phyloP scores from a whole-genome alignment of 441 rosid species.

The Bocquillonia castaneifolia region DNA sequence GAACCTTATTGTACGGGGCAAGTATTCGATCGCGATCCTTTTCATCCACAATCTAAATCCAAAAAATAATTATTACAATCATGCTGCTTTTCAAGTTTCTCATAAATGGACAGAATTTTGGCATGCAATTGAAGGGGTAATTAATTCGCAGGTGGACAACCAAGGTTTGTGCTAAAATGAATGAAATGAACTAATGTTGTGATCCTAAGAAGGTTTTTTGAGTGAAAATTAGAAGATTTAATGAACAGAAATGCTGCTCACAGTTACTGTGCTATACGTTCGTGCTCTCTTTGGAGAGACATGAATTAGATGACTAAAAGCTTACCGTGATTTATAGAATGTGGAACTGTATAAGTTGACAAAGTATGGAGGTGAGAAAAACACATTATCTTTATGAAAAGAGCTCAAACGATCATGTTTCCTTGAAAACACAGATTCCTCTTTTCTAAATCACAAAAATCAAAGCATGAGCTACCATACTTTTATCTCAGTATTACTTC shows the following conservation, averaged over 20 bases:
- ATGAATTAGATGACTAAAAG: background rate
- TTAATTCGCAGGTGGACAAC: no score
- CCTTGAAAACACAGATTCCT: background rate
- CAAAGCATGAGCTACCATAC: background rate
- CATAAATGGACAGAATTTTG: no score
- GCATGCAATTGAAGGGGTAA: no score
- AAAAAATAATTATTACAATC: no score
- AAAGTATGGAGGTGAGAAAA: background rate
- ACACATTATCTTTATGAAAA: background rate
- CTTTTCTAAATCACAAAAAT: background rate
- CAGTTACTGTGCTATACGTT: background rate
- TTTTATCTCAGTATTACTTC: background rate
- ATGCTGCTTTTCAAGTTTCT: no score
- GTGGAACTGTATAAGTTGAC: background rate
- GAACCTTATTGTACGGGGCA: slow-evolving; percentile 62
- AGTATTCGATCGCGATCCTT: slow-evolving; percentile 51
- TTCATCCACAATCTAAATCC: slow-evolving; percentile 59
- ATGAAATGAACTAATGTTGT: no score
- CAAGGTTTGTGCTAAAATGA: background rate
- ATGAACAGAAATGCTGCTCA: no score
- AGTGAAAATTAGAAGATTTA: no score
- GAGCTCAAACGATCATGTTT: background rate
- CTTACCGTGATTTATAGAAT: background rate
- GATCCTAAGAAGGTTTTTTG: no score
- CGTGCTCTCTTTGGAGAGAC: background rate